Evolutionary conservation across 148 eudicot species (phyloP).

Genomic region (Nepenthes mirabilis): DNA sequence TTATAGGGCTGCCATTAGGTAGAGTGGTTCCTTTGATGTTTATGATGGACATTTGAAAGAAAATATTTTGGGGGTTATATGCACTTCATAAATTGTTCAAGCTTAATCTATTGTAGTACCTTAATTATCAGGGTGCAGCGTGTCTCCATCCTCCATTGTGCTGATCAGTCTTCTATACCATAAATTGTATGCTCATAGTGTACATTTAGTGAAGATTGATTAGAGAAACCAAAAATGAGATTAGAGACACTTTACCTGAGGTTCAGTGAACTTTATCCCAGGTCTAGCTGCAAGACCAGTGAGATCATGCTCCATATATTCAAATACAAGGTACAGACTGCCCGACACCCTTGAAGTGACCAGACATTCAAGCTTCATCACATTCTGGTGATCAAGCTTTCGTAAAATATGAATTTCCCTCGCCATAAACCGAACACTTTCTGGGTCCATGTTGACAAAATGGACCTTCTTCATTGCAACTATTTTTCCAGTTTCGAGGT

Average conservation of each 20-base stretch:
- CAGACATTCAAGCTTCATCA: conserved; percentile 55
- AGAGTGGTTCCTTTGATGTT: no score
- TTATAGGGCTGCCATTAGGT: no score
- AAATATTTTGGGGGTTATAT: no score
- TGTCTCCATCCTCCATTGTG: no score
- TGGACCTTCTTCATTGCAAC: conserved; percentile 57
- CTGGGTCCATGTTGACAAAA: conserved; percentile 60
- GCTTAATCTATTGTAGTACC: no score
- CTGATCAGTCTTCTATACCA: no score
- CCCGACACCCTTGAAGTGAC: conserved; percentile 44
- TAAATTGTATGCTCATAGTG: no score
- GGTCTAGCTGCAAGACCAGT: conserved; percentile 50
- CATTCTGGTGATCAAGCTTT: conserved; percentile 48
- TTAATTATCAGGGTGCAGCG: no score
- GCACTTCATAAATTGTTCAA: no score
- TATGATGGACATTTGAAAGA: no score
- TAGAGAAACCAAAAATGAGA: background rate
- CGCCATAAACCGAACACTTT: conserved; percentile 57
- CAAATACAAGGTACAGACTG: conserved; percentile 49
- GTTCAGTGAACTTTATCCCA: conserved; percentile 31
- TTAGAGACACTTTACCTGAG: conserved; percentile 24
- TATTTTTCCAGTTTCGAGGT: conserved; percentile 42
- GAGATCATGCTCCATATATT: conserved; percentile 63
- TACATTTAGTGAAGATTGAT: background rate
- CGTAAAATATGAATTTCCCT: conserved; percentile 47